These are phyloP conservation scores for rapeseed (Brassica napus) DNA, from an alignment of 345 rosid genomes.

Conservation along the genomic window DNA sequence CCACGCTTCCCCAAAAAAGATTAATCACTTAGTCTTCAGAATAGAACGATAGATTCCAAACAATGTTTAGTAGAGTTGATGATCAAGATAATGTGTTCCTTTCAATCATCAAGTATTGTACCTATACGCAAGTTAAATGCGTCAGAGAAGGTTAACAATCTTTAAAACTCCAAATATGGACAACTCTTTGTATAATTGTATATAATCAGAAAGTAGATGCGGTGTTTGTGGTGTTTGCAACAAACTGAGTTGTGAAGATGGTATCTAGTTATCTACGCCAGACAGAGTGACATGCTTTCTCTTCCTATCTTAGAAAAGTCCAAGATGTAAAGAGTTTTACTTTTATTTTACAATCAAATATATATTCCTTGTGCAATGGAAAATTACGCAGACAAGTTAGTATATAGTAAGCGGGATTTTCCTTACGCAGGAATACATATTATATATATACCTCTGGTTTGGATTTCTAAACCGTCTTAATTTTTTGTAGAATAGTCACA, in stretches of 20 bases:
- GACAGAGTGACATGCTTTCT: not conserved
- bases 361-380: not conserved
- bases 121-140: not conserved
- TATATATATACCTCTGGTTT: no score
- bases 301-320: not conserved
- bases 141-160: not conserved
- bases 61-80: constrained; percentile 1
- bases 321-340: not conserved
- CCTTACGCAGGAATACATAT: no score
- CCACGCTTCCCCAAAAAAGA: constrained; percentile 30
- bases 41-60: not conserved
- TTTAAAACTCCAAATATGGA: not conserved
- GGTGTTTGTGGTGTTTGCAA: not conserved
- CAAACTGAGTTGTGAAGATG: not conserved
- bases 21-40: constrained; percentile 19
- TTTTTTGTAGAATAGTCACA: no score
- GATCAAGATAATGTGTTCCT: not conserved
- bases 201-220: not conserved
- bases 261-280: not conserved
- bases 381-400: not conserved
- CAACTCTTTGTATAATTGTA: not conserved
- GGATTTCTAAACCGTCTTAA: no score
- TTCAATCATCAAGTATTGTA: constrained; percentile 8
- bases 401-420: not conserved
- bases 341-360: no score